Evolutionary conservation across 305 asterid genomes (phyloP), one percentile per base, ranked within the genome.

Genomic region (Stenogyne calaminthoides): DNA sequence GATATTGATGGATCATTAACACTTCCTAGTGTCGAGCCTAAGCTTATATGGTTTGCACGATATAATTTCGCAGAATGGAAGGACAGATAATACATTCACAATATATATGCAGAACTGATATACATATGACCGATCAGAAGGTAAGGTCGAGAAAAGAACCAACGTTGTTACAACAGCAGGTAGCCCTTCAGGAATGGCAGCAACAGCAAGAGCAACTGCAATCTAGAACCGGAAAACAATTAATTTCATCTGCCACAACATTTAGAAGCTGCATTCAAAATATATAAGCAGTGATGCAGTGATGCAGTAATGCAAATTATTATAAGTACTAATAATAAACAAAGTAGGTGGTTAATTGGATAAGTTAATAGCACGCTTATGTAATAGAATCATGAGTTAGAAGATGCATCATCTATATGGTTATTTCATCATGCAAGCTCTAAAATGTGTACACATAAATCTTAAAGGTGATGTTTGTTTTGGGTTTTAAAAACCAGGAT

Each of bases 201-300:
- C 99, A 83, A 95, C 99, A 29, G 99, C 99, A 77, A 95, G 97
- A 71, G 99, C 99, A 86, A 95, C 99, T 68, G 99, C 99, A 85
- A 95, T 92, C 99, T 95, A 78, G 76, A 71, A 83, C 47, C 44
- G 76, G 16, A 51, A 55, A 34, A 76, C 19, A 47, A 75, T 62
- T 25, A 73, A 69, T 54, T 56, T 73, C 14, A 49, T 77, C 68
- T 55, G 71, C 75, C 78, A 44, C 57, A 70, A 49, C 39, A 27
- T 20, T 39, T 10, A 67, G 34, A 58, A 75, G 73, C 70, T 39
- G 61, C 78, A 58, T 54, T 46, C 67, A 44, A 12, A 49, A 70
- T 47, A 76, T 69, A 61, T 44, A 69, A 47, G 72, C 59, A 68
- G 71, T 22, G 51, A 63, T 54, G 58, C 67, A 42, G 60, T 49